Conservation (phyloP, 23 red algal genomes). For the Chondrus crispus region DNA sequence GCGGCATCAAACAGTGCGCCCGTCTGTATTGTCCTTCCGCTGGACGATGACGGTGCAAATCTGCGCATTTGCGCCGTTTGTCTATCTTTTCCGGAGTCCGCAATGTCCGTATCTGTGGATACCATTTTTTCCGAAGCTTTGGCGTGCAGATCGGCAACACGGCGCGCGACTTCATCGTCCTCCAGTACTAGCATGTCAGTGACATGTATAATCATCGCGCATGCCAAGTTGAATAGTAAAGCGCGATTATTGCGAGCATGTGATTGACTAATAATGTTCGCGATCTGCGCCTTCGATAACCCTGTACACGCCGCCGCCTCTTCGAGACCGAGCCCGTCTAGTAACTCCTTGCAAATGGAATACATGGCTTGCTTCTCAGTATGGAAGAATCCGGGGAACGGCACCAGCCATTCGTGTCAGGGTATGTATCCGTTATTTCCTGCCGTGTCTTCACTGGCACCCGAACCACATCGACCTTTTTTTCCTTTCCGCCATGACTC, state of each 20-base stretch:
- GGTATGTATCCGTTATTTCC: neutral
- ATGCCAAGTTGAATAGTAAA: neutral
- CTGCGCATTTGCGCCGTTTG: neutral
- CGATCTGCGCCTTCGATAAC: neutral
- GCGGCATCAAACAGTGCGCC: neutral
- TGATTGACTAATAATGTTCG: neutral
- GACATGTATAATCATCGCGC: neutral
- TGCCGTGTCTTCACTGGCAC: neutral
- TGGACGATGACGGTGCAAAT: neutral
- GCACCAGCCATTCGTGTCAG: neutral
- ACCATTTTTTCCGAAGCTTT: neutral
- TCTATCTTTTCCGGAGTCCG: neutral
- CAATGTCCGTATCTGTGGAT: neutral
- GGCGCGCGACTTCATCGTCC: neutral
- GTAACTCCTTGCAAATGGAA: neutral
- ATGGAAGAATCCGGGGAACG: constrained; percentile 1
- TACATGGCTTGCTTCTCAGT: neutral
- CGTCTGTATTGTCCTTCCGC: neutral
- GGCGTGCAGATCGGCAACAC: neutral
- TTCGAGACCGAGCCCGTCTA: neutral
- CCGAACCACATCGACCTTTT: neutral
- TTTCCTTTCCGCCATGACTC: neutral
- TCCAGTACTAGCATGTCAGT: neutral
- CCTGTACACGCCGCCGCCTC: neutral
- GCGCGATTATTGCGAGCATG: constrained; percentile 9